Conservation (phyloP, 805 yeast species). For the Saccharomycopsis oosterbeekiorum region DNA sequence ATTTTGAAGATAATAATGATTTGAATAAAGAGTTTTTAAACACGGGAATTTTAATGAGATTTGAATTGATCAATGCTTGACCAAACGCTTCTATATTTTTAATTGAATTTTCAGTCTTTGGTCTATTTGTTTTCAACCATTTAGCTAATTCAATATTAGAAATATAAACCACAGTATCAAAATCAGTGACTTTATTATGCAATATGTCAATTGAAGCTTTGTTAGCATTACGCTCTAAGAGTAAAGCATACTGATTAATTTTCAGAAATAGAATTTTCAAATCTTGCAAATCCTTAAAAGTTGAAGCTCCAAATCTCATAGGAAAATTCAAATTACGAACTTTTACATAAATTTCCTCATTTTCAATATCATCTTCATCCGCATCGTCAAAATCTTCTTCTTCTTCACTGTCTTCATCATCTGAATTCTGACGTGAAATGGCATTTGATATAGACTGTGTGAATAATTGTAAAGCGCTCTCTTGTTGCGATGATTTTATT, state of each 20-base stretch:
- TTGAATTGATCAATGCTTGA: constrained; percentile 8
- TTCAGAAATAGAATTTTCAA: constrained; percentile 10
- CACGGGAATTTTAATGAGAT: constrained; percentile 14
- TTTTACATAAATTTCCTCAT: not conserved
- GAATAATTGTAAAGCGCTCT: constrained; percentile 7
- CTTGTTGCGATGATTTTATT: constrained; percentile 1
- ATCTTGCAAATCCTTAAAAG: constrained; percentile 2
- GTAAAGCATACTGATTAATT: constrained; percentile 4
- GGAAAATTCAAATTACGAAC: constrained; percentile 11
- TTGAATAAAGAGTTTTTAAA: constrained; percentile 13
- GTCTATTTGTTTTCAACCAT: constrained; percentile 14
- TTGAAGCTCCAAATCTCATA: constrained; percentile 9
- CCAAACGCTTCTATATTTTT: constrained; percentile 17
- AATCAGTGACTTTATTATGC: not conserved
- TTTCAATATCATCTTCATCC: constrained; percentile 1
- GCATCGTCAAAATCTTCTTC: constrained; percentile 1
- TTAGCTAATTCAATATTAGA: constrained; percentile 13
- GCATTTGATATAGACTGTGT: constrained; percentile 12
- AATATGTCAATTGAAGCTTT: not conserved
- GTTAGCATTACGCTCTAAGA: constrained; percentile 1
- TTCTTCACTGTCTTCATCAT: constrained; percentile 12
- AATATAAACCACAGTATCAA: constrained; percentile 2
- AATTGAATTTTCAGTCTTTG: constrained; percentile 15
- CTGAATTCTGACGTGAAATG: constrained; percentile 16
- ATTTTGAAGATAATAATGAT: constrained; percentile 4